Evolutionary conservation across 768 basidiomycete species (phyloP).

Genomic region (Neoboletus subvelutipes): DNA sequence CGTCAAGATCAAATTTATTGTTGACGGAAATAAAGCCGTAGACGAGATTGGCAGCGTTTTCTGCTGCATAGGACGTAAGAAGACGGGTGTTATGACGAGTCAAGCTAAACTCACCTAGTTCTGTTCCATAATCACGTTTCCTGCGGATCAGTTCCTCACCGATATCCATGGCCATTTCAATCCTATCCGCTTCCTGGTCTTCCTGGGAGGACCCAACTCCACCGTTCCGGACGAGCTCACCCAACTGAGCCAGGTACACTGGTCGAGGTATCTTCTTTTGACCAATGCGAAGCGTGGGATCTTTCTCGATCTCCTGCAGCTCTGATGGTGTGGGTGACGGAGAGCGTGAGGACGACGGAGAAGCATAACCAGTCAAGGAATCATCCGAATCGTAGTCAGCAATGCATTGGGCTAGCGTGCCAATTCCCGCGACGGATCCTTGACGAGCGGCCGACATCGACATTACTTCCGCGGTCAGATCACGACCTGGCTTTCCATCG

Average conservation of each 20-base stretch:
- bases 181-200: constrained; percentile 65
- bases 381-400: constrained; percentile 76
- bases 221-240: constrained; percentile 69
- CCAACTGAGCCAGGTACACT: constrained; percentile 87
- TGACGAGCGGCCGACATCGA: neutral
- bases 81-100: neutral
- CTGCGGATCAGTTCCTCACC: constrained; percentile 84
- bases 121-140: constrained; percentile 83
- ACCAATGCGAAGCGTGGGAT: constrained; percentile 76
- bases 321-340: constrained; percentile 80
- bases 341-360: constrained; percentile 63
- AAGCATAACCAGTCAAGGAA: constrained; percentile 74
- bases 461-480: constrained; percentile 18
- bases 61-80: constrained; percentile 51
- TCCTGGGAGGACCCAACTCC: constrained; percentile 51
- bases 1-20: constrained; percentile 81
- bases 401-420: constrained; percentile 13
- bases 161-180: constrained; percentile 76
- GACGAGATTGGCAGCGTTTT: constrained; percentile 84
- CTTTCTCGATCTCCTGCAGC: constrained; percentile 79
- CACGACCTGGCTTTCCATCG: constrained; percentile 1
- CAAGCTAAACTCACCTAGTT: constrained; percentile 58
- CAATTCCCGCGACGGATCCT: neutral
- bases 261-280: constrained; percentile 73
- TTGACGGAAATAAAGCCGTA: constrained; percentile 72